Conservation (phyloP, 2,329 filamentous ascomycete genomes). For the Botryotinia narcissicola region DNA sequence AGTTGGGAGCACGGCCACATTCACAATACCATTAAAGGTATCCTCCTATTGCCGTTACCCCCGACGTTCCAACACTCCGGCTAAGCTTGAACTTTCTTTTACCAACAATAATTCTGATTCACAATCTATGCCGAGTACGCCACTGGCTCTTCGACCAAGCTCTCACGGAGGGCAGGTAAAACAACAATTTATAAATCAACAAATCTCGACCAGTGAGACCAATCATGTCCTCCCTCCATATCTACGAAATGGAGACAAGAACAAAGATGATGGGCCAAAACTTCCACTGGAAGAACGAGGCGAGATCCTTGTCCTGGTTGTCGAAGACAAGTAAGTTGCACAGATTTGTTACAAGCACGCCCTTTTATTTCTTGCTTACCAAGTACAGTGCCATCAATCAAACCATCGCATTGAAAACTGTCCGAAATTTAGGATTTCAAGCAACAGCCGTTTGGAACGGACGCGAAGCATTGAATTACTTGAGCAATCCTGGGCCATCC, state of each 20-base stretch:
- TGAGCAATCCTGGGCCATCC: constrained; percentile 23
- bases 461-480: constrained; percentile 32
- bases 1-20: constrained; percentile 30
- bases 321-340: constrained; percentile 31
- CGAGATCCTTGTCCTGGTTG: constrained; percentile 29
- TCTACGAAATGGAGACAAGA: background rate
- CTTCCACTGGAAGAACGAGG: constrained; percentile 23
- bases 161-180: background rate
- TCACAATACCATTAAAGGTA: constrained; percentile 30
- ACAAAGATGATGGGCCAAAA: background rate
- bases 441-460: constrained; percentile 33
- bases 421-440: constrained; percentile 32
- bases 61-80: background rate
- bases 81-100: background rate
- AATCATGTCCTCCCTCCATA: constrained; percentile 13
- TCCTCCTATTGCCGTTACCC: constrained; percentile 19
- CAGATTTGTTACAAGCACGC: background rate
- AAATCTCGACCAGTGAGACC: constrained; percentile 21
- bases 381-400: constrained; percentile 31
- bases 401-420: constrained; percentile 30
- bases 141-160: background rate
- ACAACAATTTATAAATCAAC: constrained; percentile 21
- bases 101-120: background rate
- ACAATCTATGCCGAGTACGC: background rate
- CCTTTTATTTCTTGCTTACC: constrained; percentile 5